phyloP scores from a whole-genome alignment of 2,329 filamentous ascomycete species.

The Ophiostoma himal-ulmi region DNA sequence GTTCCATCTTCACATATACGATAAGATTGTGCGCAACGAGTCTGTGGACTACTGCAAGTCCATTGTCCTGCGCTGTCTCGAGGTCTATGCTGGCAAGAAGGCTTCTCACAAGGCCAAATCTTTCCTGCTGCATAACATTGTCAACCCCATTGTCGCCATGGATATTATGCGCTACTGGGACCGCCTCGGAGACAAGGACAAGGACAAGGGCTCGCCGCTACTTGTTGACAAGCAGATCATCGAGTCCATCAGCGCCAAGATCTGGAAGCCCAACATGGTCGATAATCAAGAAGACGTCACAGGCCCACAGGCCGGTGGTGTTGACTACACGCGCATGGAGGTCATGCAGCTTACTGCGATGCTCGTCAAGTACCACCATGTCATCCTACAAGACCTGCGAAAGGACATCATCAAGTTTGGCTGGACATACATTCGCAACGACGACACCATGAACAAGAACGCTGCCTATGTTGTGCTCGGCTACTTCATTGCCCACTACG shows the following conservation, averaged over 20 bases:
- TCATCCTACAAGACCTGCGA: slow-evolving; percentile 78
- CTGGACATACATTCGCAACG: slow-evolving; percentile 97
- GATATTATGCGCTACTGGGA: slow-evolving; percentile 84
- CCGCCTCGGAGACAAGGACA: slow-evolving; percentile 43
- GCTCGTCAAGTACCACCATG: slow-evolving; percentile 89
- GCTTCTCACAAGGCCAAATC: slow-evolving; percentile 86
- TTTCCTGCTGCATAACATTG: slow-evolving; percentile 83
- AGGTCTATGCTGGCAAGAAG: slow-evolving; percentile 72
- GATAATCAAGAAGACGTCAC: slow-evolving; percentile 70
- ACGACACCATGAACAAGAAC: slow-evolving; percentile 98
- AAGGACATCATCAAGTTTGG: slow-evolving; percentile 99
- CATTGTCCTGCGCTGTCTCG: slow-evolving; percentile 77
- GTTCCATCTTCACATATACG: slow-evolving; percentile 78
- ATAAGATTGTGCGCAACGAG: slow-evolving; percentile 73
- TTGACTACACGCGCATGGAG: slow-evolving; percentile 95
- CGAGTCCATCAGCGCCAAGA: slow-evolving; percentile 81
- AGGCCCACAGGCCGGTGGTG: slow-evolving; percentile 70
- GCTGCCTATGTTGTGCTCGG: slow-evolving; percentile 94
- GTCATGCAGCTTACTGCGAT: slow-evolving; percentile 90
- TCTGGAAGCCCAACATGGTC: slow-evolving; percentile 85
- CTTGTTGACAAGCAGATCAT: slow-evolving; percentile 83
- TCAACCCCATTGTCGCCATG: slow-evolving; percentile 95
- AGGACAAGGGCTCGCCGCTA: slow-evolving; percentile 48
- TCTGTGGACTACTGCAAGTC: slow-evolving; percentile 81
- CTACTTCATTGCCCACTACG: slow-evolving; percentile 96